Conservation (phyloP, 2,329 filamentous ascomycete genomes). For the Beauveria medogensis region DNA sequence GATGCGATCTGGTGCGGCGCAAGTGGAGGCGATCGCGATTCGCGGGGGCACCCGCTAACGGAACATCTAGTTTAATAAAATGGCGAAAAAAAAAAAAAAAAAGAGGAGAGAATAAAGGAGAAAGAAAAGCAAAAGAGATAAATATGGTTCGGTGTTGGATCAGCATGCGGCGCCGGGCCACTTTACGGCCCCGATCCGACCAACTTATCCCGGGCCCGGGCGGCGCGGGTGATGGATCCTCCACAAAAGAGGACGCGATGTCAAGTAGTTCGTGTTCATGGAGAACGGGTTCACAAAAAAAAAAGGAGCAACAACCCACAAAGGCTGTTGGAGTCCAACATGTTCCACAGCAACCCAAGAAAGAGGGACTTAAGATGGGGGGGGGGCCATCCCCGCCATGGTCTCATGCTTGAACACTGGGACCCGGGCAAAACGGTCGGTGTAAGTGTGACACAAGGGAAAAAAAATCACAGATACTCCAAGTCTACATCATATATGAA, state of each 20-base stretch:
- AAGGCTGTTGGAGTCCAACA: slow-evolving; percentile 5
- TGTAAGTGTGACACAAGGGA: not conserved
- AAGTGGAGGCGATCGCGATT: too few relatives aligned
- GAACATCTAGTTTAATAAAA: too few relatives aligned
- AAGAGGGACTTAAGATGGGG: not conserved
- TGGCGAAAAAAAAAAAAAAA: too few relatives aligned
- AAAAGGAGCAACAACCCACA: slow-evolving; percentile 4
- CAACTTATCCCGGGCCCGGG: not conserved
- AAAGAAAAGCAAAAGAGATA: too few relatives aligned
- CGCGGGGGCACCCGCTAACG: too few relatives aligned
- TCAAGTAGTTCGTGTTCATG: not conserved
- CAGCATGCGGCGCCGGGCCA: not conserved
- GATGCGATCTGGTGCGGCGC: too few relatives aligned
- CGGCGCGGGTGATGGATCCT: not conserved
- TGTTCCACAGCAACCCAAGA: slow-evolving; percentile 1
- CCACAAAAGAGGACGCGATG: not conserved
- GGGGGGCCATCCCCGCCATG: not conserved
- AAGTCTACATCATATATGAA: too few relatives aligned
- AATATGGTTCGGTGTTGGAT: too few relatives aligned
- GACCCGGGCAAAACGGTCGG: not conserved
- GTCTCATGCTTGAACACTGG: slow-evolving; percentile 3
- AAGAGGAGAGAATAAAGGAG: too few relatives aligned
- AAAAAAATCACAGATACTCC: too few relatives aligned
- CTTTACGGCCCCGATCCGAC: not conserved
- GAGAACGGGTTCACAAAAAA: not conserved